Conservation (phyloP, 768 basidiomycete genomes). For the Galerina sulciceps region DNA sequence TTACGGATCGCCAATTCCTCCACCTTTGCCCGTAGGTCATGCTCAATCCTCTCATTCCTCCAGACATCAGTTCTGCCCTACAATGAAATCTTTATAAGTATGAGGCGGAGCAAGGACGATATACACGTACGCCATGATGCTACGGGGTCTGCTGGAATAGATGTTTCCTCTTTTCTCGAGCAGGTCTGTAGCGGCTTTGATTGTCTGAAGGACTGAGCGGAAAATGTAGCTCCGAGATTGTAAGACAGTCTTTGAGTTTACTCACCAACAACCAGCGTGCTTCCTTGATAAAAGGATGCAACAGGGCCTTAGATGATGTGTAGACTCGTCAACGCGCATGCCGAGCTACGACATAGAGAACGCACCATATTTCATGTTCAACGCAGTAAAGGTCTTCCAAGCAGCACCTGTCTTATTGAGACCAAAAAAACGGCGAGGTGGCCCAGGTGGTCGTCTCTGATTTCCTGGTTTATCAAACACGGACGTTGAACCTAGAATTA, state of each 20-base stretch:
- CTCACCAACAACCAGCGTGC: conserved; percentile 17
- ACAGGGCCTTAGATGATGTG: conserved; percentile 11
- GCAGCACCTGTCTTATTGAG: not conserved
- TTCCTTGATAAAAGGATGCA: conserved; percentile 21
- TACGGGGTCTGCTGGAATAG: conserved; percentile 37
- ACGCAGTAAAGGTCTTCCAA: conserved; percentile 3
- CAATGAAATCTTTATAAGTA: not conserved
- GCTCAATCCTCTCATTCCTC: conserved; percentile 35
- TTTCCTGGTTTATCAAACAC: not conserved
- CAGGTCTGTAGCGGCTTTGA: conserved; percentile 33
- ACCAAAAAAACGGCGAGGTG: conserved; percentile 5
- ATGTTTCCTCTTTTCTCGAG: conserved; percentile 35
- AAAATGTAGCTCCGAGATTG: not conserved
- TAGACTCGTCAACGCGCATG: not conserved
- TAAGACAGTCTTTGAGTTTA: not conserved
- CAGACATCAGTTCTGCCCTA: conserved; percentile 35
- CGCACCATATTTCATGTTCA: conserved; percentile 8
- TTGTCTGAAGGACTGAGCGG: conserved; percentile 21
- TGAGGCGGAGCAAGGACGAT: too few relatives aligned
- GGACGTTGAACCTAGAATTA: too few relatives aligned
- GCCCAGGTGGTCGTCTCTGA: conserved; percentile 2
- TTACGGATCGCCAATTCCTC: conserved; percentile 37
- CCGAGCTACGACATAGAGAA: not conserved
- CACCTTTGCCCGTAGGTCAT: conserved; percentile 36
- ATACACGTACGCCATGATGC: conserved; percentile 30